Evolutionary conservation across 1,284 basidiomycete genomes (phyloP), one percentile per base, ranked within the genome.

Genomic region (Irpex sp.): DNA sequence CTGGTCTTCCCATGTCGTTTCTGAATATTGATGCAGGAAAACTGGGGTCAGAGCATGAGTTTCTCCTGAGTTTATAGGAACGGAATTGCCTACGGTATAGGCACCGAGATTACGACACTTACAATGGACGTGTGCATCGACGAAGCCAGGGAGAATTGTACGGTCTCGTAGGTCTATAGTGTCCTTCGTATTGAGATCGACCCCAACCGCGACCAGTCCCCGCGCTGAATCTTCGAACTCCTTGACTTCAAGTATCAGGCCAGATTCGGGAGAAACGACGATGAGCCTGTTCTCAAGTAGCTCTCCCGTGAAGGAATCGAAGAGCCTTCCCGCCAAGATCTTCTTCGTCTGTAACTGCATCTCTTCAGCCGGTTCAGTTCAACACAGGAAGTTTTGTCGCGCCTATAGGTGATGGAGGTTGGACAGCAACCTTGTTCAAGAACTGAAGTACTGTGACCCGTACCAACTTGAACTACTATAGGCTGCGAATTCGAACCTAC

Each of bases 91-190:
- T 26, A 26, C 26, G 26, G 26, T 26, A 26, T 26, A 26, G 51
- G 46, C 55, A 19, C 50, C 49, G 59, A 59, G 57, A 57, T 54
- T 59, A 58, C 37, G 21, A 57, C 11, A 76, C 85, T 73, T 69
- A 87, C 87, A 73, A 70, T 88, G 87, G 17, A 89, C 86, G 72
- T 89, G 87, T 1, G 77, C 77, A 67, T 89, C 87, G n/a, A 89
- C 85, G 58, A 89, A 82, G 0, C 87, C 87, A 17, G 88, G 86
- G 2, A 88, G 70, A 3, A 90, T 76, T 1, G 83, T 85, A 64
- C 77, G 67, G 17, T 74, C 69, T n/a, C 82, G 72, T 49, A 88
- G 72, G 71, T 89, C 83, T 54, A 83, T 76, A 37, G 76, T 62
- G 49, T 59, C 31, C 55, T 58, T 60, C 19, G 35, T 51, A 13